Evolutionary conservation across 768 basidiomycete species (phyloP).

Genomic region (Pisolithus microcarpus): DNA sequence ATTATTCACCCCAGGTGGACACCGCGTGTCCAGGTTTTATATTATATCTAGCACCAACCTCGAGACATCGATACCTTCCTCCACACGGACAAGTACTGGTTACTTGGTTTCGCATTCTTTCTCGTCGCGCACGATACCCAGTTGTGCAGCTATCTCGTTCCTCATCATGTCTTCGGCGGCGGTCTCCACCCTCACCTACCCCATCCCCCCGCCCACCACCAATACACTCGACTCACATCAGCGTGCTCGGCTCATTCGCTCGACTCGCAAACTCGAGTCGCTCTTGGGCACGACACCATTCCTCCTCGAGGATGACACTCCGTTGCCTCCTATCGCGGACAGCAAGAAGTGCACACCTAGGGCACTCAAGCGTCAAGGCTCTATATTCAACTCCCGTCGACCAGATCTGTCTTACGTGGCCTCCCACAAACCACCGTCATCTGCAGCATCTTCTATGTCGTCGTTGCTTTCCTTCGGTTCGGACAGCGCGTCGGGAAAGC

Average conservation of each 20-base stretch:
- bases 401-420: conserved; percentile 15
- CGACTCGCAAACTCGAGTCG: conserved; percentile 30
- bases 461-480: conserved; percentile 13
- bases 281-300: conserved; percentile 32
- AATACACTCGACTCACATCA: conserved; percentile 26
- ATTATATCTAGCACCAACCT: conserved; percentile 43
- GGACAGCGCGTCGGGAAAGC: neutral
- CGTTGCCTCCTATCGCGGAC: conserved; percentile 17
- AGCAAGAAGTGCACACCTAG: conserved; percentile 9
- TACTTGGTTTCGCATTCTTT: conserved; percentile 8
- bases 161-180: conserved; percentile 16
- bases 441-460: conserved; percentile 5
- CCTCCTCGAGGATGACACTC: conserved; percentile 24
- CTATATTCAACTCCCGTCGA: conserved; percentile 21
- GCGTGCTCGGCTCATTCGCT: conserved; percentile 31
- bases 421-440: conserved; percentile 12
- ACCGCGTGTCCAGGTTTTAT: conserved; percentile 19
- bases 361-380: conserved; percentile 26
- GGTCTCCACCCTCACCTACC: conserved; percentile 8
- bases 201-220: conserved; percentile 28
- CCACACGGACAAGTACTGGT: conserved; percentile 7
- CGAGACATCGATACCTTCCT: conserved; percentile 3
- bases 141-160: neutral
- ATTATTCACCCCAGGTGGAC: conserved; percentile 13
- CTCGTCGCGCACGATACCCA: neutral